Base-by-base conservation (phyloP, 306 rosid species). In the Crotalaria pallida region DNA sequence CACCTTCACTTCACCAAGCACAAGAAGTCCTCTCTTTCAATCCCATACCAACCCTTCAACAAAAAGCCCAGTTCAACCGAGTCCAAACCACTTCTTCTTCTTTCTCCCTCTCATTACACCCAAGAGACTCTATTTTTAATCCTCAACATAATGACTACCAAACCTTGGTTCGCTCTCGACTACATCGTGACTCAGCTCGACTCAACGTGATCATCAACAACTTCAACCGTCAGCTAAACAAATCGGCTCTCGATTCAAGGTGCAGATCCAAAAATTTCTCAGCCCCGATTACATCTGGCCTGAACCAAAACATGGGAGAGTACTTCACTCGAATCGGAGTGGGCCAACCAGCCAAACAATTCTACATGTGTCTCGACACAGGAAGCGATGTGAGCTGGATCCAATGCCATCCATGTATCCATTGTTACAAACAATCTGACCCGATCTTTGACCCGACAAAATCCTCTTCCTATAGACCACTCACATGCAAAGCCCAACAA, bases 311-410 rank as follows among this genome's bases (percentile, higher is more conserved):
- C 1, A 84, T 87, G 56, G 96, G 89, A 22, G 92, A 88, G 81
- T 91, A 88, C 81, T 88, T 91, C 77, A 7, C 86, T 0, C 69
- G 83, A 13, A 29, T 91, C 23, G 88, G 90, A 3, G 84, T 91
- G 2, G 97, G 92, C 0, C 27, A 11, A 1, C 96, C 97, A 8
- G 55, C 85, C 0, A 74, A 74, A 68, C 67, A 60, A 0, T 81
- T 83, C 29, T 86, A 65, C 76, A 79, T 86, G 88, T 83, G 69
- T 12, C 78, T 83, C 15, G 97, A 91, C 45, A 91, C 96, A 0
- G 92, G 92, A 1, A 88, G 96, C 16, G 89, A 91, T 74, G 15
- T 86, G 45, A 86, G 73, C 27, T 91, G 97, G 97, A 77, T 91
- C 16, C 97, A 88, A 22, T 86, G 97, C 75, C n/a, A 73, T 76